Evolutionary conservation across 139 green algal genomes (phyloP), one percentile per base, ranked within the genome.

Genomic region (Tetraselmis striata): DNA sequence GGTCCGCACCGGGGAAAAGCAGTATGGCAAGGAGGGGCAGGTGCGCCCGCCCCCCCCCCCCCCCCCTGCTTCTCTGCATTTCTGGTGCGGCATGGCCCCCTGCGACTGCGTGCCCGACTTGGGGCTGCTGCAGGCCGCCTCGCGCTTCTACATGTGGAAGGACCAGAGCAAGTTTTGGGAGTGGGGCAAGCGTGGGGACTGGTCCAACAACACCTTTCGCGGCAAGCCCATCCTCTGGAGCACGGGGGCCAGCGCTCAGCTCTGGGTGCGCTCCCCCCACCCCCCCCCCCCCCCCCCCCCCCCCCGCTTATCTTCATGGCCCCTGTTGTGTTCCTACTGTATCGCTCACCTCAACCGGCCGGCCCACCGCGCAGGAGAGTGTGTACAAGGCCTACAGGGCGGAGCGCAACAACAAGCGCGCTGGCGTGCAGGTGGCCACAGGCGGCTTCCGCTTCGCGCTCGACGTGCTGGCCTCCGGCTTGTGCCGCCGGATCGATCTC

Each of bases 131-230:
- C 80, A 84, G 75, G 31, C 30, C 23, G 81, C 81, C 30, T 59
- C 29, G n/a, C 80, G 28, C 22, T 81, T 77, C 74, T 84, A 84
- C 81, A 81, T 84, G 81, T 84, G n/a, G 27, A 84, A 84, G 32
- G 75, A 80, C 1, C 31, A 29, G 22, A 28, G 27, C 30, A 84
- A 84, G 32, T 84, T 77, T 30, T 84, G 27, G 27, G n/a, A 80
- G 67, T 84, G 83, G 1, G 81, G 81, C 11, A 67, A 67, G 45
- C 5, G 18, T 25, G 11, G 11, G 45, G 45, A 67, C 74, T 28
- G n/a, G 74, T 5, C 45, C 45, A 67, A 67, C 74, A 77, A 77
- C 74, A 77, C 74, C 5, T 77, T 31, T 18, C 74, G 74, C 23
- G 74, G 74, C 5, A 28, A 31, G 74, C 74, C 74, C 26, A 29